phyloP scores from a whole-genome alignment of 2,329 filamentous ascomycete genomes.

The Sporothrix phasma region DNA sequence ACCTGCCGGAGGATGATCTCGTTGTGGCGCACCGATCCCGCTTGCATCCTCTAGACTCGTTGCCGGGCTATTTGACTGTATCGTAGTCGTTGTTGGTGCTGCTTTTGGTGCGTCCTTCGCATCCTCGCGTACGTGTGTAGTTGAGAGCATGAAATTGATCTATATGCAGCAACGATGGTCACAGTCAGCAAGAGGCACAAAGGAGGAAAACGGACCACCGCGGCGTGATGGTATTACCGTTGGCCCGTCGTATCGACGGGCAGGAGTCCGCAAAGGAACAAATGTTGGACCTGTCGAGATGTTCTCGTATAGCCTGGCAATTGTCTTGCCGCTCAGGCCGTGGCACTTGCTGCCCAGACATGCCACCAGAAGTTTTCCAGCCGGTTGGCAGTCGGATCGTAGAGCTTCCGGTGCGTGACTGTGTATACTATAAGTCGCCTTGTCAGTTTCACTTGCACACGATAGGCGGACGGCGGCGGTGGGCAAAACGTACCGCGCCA shows the following conservation, averaged over 20 bases:
- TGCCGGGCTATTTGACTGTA: not conserved
- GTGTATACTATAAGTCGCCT: slow-evolving; percentile 42
- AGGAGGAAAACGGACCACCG: not conserved
- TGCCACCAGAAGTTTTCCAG: slow-evolving; percentile 59
- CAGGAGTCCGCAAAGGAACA: slow-evolving; percentile 43
- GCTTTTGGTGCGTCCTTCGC: not conserved
- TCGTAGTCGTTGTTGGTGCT: not conserved
- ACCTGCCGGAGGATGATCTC: not conserved
- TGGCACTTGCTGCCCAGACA: slow-evolving; percentile 49
- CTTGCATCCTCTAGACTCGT: not conserved
- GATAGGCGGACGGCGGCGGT: not conserved
- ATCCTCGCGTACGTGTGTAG: not conserved
- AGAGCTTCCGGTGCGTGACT: slow-evolving; percentile 46
- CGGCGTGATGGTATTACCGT: slow-evolving; percentile 35
- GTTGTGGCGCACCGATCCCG: not conserved
- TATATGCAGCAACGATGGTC: not conserved
- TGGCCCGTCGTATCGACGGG: slow-evolving; percentile 43
- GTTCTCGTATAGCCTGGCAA: slow-evolving; percentile 47
- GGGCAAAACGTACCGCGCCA: slow-evolving; percentile 40
- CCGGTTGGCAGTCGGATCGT: slow-evolving; percentile 52
- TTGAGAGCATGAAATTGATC: not conserved
- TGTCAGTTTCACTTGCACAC: not conserved
- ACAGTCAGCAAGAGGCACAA: not conserved
- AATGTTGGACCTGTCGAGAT: slow-evolving; percentile 49
- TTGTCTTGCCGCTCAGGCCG: slow-evolving; percentile 40